phyloP scores from a whole-genome alignment of 345 rosid species.

The Eucalyptus microcorys region DNA sequence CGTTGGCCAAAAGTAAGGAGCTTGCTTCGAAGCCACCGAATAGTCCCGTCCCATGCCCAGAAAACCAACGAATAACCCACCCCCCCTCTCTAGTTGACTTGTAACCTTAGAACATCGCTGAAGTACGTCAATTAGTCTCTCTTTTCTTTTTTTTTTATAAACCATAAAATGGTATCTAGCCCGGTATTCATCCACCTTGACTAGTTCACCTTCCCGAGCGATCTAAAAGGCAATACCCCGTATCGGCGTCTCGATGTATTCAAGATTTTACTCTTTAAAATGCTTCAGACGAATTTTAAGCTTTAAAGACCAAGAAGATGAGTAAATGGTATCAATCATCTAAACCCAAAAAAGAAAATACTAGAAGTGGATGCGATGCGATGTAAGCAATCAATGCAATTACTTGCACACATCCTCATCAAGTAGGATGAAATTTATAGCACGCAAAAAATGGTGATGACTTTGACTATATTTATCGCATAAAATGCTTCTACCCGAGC shows the following conservation, averaged over 20 bases:
- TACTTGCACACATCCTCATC: neutral
- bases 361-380: neutral
- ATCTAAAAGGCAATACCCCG: neutral
- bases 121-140: neutral
- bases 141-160: too few species aligned
- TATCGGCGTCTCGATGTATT: neutral
- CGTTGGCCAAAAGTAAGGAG: conserved; percentile 27
- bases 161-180: neutral
- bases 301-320: accelerated
- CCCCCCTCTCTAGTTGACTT: neutral
- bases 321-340: neutral
- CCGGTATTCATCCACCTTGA: neutral
- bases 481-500: neutral
- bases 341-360: neutral
- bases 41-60: neutral
- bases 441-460: neutral
- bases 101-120: neutral
- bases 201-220: neutral
- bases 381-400: neutral
- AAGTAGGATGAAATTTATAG: neutral
- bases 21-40: conserved; percentile 67
- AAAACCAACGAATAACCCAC: conserved; percentile 11
- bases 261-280: neutral
- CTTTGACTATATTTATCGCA: neutral
- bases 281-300: accelerated